Base-by-base conservation (phyloP, 164 flowering plant species). In the Annona squamosa region DNA sequence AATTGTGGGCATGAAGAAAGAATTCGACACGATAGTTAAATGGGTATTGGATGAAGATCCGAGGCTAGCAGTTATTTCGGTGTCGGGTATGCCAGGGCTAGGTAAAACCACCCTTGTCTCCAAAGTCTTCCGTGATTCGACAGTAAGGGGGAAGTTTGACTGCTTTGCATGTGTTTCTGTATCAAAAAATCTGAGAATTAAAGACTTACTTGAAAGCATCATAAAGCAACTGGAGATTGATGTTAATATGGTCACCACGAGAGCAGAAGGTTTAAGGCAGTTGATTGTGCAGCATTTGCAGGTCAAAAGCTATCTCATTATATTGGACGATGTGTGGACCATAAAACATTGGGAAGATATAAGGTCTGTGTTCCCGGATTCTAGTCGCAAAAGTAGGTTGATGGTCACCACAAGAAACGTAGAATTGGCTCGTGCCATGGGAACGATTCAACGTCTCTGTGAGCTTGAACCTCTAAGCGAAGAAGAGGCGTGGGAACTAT, bases 1-100 rank as follows among this genome's bases (percentile, higher is more conserved):
- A 3, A 13, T 65, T 13, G 68, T 47, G 84, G 91, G 91, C 1
- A 78, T 86, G 71, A 84, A 82, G 3, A 77, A 74, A 42, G 56
- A 69, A 46, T 76, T 10, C 69, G 74, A 73, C 6, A 41, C 26
- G 41, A 56, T 87, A 42, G 19, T 81, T 0, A 18, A 69, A 12
- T 79, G 79, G 91, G 69, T 86, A 44, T 37, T 52, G 4, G 84
- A 77, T 1, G 85, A 65, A 5, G 86, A 84, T 26, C 74, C 75
- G 1, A 71, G 77, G 3, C 74, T 75, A 6, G 75, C 69, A 10
- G 74, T 84, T 13, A 67, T 84, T 46, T 83, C 89, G 12, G 73
- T 88, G 59, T 77, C 81, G 19, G 92, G 92, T 4, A 85, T 85
- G 87, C 86, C 86, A 1, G 92, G 92, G 5, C 68, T 79, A 0